Evolutionary conservation across 805 yeast genomes (phyloP).

Genomic region (Pichia membranifaciens): DNA sequence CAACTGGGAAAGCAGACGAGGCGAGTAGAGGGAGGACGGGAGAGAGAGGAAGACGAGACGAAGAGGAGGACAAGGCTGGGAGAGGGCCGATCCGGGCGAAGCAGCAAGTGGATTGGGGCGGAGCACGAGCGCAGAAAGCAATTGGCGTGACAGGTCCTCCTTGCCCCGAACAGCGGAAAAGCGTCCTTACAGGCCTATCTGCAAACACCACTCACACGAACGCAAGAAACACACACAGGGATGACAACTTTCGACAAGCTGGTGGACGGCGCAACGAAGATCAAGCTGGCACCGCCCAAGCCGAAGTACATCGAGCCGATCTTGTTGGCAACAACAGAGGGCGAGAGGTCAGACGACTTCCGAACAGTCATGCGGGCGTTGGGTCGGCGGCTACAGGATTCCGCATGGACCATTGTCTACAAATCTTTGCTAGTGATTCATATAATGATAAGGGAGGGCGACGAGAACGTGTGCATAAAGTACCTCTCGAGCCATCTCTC

Average conservation of each 20-base stretch:
- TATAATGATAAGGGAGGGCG: conserved; percentile 90
- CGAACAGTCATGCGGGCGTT: conserved; percentile 63
- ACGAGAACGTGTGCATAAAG: conserved; percentile 61
- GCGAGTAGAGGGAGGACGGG: not conserved
- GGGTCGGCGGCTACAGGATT: conserved; percentile 57
- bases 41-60: not conserved
- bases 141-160: no score
- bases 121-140: no score
- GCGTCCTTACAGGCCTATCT: no score
- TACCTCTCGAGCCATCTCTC: conserved; percentile 58
- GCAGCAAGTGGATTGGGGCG: no score
- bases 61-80: not conserved
- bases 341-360: conserved; percentile 48
- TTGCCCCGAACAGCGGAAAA: no score
- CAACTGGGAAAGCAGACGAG: not conserved
- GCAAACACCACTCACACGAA: no score
- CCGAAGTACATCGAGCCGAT: conserved; percentile 94
- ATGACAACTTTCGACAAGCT: conserved; percentile 67
- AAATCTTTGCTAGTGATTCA: conserved; percentile 82
- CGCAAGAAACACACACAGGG: not conserved
- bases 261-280: conserved; percentile 73
- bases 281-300: conserved; percentile 93
- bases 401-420: conserved; percentile 88
- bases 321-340: conserved; percentile 57
- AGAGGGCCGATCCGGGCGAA: not conserved